Evolutionary conservation across 2,329 filamentous ascomycete genomes (phyloP).

Genomic region (Aspergillus fumigatus): DNA sequence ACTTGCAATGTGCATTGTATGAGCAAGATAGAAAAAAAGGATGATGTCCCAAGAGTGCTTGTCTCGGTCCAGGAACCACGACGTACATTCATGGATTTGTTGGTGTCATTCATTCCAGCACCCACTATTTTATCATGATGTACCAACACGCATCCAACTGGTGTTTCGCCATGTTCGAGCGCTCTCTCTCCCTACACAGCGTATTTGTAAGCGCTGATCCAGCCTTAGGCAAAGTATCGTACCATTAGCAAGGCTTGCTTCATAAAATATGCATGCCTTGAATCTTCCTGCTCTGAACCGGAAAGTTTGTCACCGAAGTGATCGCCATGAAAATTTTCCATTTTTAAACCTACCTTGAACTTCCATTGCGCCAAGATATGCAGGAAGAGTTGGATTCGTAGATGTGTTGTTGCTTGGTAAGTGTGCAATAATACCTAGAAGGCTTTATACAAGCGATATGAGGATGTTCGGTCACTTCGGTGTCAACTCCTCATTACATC

Average conservation of each 20-base stretch:
- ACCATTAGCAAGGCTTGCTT: conserved; percentile 84
- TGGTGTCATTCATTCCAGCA: conserved; percentile 94
- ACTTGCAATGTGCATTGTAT: not conserved
- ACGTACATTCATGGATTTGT: conserved; percentile 67
- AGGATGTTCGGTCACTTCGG: not conserved
- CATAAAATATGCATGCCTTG: conserved; percentile 63
- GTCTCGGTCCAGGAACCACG: not conserved
- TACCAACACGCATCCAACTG: conserved; percentile 93
- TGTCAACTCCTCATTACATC: not conserved
- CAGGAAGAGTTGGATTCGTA: not conserved
- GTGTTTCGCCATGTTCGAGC: conserved; percentile 81
- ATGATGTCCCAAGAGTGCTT: not conserved
- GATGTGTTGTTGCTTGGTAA: not conserved
- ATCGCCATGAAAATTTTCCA: not conserved
- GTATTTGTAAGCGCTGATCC: conserved; percentile 1
- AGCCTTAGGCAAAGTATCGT: not conserved
- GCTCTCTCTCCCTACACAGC: conserved; percentile 70
- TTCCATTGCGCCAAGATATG: not conserved
- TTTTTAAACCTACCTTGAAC: not conserved
- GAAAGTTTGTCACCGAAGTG: not conserved
- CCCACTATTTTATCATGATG: conserved; percentile 74
- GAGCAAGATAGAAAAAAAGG: not conserved
- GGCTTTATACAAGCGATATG: not conserved
- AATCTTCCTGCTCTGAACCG: conserved; percentile 12
- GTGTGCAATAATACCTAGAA: not conserved